phyloP scores from a whole-genome alignment of 495 filamentous ascomycete genomes.

The Margaritispora aquatica region DNA sequence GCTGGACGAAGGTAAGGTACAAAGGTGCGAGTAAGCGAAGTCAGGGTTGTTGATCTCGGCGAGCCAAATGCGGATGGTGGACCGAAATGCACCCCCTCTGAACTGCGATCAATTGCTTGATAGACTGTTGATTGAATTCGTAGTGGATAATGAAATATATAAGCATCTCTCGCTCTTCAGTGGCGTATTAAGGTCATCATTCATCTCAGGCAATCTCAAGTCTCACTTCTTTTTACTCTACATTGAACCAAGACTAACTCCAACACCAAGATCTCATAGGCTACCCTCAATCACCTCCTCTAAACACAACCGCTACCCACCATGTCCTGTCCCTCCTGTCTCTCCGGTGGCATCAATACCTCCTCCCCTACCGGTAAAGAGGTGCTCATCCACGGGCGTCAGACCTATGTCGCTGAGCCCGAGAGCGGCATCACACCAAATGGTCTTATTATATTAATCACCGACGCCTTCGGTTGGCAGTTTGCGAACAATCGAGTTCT shows the following conservation, averaged over 20 bases:
- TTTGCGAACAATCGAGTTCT: conserved; percentile 47
- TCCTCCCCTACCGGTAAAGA: conserved; percentile 23
- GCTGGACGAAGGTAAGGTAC: too few species aligned
- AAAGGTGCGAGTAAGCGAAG: too few species aligned
- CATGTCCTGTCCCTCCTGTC: conserved; percentile 19
- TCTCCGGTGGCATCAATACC: conserved; percentile 9
- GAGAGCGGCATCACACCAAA: conserved; percentile 25
- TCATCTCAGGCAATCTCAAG: too few species aligned
- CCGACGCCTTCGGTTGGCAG: conserved; percentile 55
- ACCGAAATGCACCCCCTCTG: neutral
- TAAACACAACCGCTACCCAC: neutral
- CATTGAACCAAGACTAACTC: too few species aligned
- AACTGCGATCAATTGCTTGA: neutral
- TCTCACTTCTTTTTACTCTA: too few species aligned
- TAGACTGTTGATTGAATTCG: too few species aligned
- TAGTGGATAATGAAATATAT: too few species aligned
- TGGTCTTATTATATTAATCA: conserved; percentile 46
- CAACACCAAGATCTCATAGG: neutral
- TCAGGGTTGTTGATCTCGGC: too few species aligned
- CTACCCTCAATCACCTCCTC: neutral
- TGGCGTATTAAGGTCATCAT: too few species aligned
- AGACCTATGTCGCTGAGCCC: conserved; percentile 41
- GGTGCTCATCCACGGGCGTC: conserved; percentile 38
- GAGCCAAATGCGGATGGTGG: neutral
- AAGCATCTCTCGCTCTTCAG: too few species aligned